phyloP scores from a whole-genome alignment of 805 yeast genomes.

The Priceomyces fermenticarens region DNA sequence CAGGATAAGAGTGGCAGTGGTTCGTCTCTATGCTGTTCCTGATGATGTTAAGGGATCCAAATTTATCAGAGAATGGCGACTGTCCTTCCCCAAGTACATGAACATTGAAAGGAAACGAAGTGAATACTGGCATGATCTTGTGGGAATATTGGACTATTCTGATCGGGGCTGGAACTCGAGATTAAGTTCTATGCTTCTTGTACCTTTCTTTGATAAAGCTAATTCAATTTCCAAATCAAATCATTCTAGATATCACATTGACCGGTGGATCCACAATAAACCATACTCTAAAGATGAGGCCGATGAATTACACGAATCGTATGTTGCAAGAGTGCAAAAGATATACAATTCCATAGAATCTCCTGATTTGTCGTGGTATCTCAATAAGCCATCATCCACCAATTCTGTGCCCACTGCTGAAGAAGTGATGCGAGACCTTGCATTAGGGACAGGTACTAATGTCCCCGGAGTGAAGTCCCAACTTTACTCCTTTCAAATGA shows the following conservation, averaged over 20 bases:
- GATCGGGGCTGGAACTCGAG: slow-evolving; percentile 29
- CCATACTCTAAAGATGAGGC: slow-evolving; percentile 7
- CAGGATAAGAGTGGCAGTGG: slow-evolving; percentile 16
- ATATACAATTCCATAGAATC: slow-evolving; percentile 35
- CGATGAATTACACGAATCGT: slow-evolving; percentile 8
- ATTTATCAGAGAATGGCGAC: slow-evolving; percentile 33
- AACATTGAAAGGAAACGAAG: slow-evolving; percentile 13
- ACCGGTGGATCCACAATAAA: slow-evolving; percentile 28
- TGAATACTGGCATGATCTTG: slow-evolving; percentile 2
- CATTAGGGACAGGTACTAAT: slow-evolving; percentile 11
- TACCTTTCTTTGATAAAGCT: not conserved
- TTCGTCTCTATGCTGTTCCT: slow-evolving; percentile 51
- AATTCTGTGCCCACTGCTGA: slow-evolving; percentile 11
- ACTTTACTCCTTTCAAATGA: slow-evolving; percentile 58
- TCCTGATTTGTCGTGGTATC: slow-evolving; percentile 20
- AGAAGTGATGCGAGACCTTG: slow-evolving; percentile 15
- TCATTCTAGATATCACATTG: slow-evolving; percentile 20
- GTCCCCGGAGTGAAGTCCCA: slow-evolving; percentile 45
- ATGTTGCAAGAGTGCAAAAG: slow-evolving; percentile 18
- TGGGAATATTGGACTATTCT: slow-evolving; percentile 11
- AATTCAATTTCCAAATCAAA: slow-evolving; percentile 6
- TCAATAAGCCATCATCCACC: slow-evolving; percentile 5
- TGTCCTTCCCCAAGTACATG: slow-evolving; percentile 27
- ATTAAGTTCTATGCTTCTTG: no score
- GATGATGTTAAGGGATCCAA: slow-evolving; percentile 37